phyloP scores from a whole-genome alignment of 805 yeast genomes.

The Wickerhamiella cacticola region DNA sequence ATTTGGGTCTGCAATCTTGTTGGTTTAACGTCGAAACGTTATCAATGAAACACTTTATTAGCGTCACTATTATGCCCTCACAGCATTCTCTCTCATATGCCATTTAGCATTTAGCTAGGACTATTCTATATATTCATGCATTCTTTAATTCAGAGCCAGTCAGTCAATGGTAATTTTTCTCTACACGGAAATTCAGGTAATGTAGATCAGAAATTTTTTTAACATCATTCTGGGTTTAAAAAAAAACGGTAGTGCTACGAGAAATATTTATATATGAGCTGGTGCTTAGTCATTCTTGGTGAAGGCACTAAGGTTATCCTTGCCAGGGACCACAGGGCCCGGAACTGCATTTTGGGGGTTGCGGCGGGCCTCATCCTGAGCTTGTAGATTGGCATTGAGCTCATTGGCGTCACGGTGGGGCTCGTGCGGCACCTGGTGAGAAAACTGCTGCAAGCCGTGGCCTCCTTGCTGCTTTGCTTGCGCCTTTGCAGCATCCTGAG shows the following conservation, averaged over 20 bases:
- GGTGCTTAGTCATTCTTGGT: conserved; percentile 6
- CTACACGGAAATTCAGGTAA: conserved; percentile 18
- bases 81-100: too few relatives aligned
- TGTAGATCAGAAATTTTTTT: conserved; percentile 23
- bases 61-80: too few relatives aligned
- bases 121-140: background rate
- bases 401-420: conserved; percentile 40
- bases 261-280: background rate
- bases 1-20: too few relatives aligned
- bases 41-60: too few relatives aligned
- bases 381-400: conserved; percentile 26
- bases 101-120: background rate
- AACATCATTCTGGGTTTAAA: conserved; percentile 14
- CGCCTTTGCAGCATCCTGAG: conserved; percentile 43
- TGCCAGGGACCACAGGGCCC: conserved; percentile 2
- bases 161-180: conserved; percentile 12
- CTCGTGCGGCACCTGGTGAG: conserved; percentile 47
- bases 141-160: background rate
- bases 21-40: too few relatives aligned
- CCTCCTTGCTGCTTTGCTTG: conserved; percentile 10
- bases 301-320: conserved; percentile 1
- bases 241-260: background rate
- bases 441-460: conserved; percentile 36
- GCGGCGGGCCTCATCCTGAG: conserved; percentile 38
- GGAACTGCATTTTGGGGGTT: conserved; percentile 8